Base-by-base conservation (phyloP, 2,329 filamentous ascomycete species). In the Cladophialophora exuberans region DNA sequence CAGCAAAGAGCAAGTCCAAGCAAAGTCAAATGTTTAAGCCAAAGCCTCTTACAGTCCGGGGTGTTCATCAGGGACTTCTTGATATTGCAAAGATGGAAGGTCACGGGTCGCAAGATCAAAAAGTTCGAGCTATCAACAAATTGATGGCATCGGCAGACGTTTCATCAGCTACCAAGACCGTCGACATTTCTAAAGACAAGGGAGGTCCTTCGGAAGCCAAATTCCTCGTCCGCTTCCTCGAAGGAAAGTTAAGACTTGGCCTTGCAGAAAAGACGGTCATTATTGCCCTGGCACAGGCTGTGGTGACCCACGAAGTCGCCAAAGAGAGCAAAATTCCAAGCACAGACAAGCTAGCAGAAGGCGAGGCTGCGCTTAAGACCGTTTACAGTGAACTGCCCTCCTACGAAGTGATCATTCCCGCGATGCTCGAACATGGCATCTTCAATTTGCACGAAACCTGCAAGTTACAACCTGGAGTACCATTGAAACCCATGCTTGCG, bases 1-100 rank as follows among this genome's bases (percentile, higher is more conserved):
- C 94, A 38, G 90, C 96, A 44, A 97, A 97, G 77, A 97, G 91
- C 74, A 85, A 93, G 72, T 90, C 88, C 11, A 97, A 92, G 41
- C 94, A 99, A 68, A 90, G 90, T 9, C 97, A 94, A 18, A 97
- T 99, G 91, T 97, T 97, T 79, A 96, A 96, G 72, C 94, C 92
- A 2, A 97, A 96, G 73, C 80, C 92, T 23, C 76, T 99, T 64
- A 97, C 92, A 0, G 82, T 99, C 1, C 83, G 83, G 54, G 90
- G 88, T 23, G 92, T 99, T 1, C 91, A 95, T 66, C 87, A 94
- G 67, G 89, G 90, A 1, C 73, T 99, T 30, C 89, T 97, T 79
- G 83, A 81, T 28, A 95, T 99, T 68, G 94, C 94, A 5, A 96
- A 89, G 15, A 82, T 90, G 11, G 83, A 89, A 62, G 94, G 94